Conservation (phyloP, 2,329 filamentous ascomycete genomes). For the Calcarisporium arbuscula region DNA sequence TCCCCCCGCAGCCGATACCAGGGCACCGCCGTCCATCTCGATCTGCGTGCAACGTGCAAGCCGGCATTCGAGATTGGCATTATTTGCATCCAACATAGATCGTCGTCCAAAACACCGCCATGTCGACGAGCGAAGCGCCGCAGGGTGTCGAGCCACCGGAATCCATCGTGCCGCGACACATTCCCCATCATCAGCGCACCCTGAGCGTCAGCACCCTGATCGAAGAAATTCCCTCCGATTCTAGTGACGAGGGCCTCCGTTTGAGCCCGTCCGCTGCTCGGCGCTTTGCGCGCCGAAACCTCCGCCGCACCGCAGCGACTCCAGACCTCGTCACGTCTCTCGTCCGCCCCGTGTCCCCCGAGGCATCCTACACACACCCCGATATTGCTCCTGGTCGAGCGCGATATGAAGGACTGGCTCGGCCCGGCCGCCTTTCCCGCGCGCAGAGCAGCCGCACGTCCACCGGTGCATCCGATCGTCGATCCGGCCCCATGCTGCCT, state of each 20-base stretch:
- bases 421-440: slow-evolving; percentile 9
- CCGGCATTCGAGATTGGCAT: no score
- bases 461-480: slow-evolving; percentile 18
- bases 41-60: no score
- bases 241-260: slow-evolving; percentile 28
- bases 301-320: slow-evolving; percentile 27
- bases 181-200: no score
- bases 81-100: no score
- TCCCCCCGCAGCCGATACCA: no score
- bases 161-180: no score
- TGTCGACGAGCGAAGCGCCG: no score
- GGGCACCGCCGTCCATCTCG: no score
- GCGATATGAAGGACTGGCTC: slow-evolving; percentile 12
- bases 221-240: slow-evolving; percentile 25
- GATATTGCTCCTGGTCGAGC: slow-evolving; percentile 16
- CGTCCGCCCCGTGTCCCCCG: slow-evolving; percentile 31
- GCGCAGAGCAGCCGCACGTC: slow-evolving; percentile 13
- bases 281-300: slow-evolving; percentile 28
- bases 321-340: slow-evolving; percentile 34
- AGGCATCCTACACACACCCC: slow-evolving; percentile 24
- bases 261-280: slow-evolving; percentile 28
- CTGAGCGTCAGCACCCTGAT: no score
- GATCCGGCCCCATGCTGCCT: slow-evolving; percentile 26
- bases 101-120: no score
- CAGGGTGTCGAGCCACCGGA: no score